phyloP scores from a whole-genome alignment of 176 grass and related monocot species.

The Poa annua region DNA sequence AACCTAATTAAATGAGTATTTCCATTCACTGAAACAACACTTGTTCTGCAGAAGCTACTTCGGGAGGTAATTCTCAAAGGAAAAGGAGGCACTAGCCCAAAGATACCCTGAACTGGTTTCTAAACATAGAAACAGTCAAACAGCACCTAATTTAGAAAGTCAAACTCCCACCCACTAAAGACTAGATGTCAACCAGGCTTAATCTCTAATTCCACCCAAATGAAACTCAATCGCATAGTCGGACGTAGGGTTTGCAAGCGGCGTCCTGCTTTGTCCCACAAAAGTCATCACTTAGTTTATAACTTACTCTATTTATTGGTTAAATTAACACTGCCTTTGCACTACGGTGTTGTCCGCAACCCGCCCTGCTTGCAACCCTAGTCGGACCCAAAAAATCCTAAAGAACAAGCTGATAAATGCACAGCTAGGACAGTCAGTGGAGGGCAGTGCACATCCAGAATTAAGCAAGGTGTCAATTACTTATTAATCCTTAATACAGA shows the following conservation, averaged over 20 bases:
- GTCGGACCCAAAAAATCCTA: not conserved
- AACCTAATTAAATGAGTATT: slow-evolving; percentile 22
- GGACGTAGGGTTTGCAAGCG: not conserved
- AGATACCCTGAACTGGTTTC: not conserved
- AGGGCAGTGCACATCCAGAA: not conserved
- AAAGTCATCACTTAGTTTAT: too few relatives aligned
- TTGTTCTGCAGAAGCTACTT: not conserved
- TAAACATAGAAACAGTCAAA: slow-evolving; percentile 18
- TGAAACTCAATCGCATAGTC: not conserved
- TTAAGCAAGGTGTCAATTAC: not conserved
- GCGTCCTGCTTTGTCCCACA: too few relatives aligned
- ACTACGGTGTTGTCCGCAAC: too few relatives aligned
- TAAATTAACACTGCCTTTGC: too few relatives aligned
- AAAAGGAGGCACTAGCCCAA: not conserved
- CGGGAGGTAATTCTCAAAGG: not conserved
- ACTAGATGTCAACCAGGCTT: not conserved
- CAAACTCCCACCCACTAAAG: not conserved
- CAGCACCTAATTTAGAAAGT: slow-evolving; percentile 23
- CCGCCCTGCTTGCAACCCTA: too few relatives aligned
- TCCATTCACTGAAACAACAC: not conserved
- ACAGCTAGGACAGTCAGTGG: not conserved
- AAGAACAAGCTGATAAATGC: not conserved
- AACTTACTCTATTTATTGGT: too few relatives aligned
- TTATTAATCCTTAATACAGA: not conserved
- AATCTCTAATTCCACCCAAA: not conserved